Percentiles rank a stretch among this genome's conserved stretches.
Evolutionary conservation across 306 rosid species (phyloP).

Genomic region (Prunus salicina): DNA sequence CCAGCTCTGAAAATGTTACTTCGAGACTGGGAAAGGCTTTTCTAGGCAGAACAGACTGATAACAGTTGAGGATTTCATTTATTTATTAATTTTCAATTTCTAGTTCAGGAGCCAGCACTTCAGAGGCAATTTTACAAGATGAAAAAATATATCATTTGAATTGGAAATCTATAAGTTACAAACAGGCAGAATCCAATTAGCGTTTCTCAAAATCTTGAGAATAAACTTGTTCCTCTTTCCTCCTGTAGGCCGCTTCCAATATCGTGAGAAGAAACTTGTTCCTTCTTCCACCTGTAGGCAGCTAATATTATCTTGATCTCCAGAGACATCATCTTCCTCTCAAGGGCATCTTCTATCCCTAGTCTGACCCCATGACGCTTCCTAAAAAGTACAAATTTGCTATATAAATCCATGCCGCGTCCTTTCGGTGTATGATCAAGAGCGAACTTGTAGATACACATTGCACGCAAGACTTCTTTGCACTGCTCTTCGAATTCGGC

Average conservation of each 20-base stretch:
- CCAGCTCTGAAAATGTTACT: conserved; percentile 49
- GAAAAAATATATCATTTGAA: not conserved
- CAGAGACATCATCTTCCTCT: conserved; percentile 57
- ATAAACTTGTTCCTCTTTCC: too few species aligned
- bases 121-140: not conserved
- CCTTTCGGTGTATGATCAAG: conserved; percentile 77
- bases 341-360: conserved; percentile 78
- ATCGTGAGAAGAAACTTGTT: not conserved
- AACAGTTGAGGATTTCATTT: not conserved
- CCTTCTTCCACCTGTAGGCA: not conserved
- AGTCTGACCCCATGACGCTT: conserved; percentile 68
- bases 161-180: too few species aligned
- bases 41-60: conserved; percentile 39
- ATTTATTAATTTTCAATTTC: not conserved
- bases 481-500: conserved; percentile 80
- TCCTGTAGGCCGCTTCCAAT: too few species aligned
- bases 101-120: too few species aligned
- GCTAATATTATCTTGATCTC: too few species aligned
- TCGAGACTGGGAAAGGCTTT: conserved; percentile 59
- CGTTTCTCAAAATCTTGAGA: too few species aligned
- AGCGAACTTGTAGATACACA: conserved; percentile 58
- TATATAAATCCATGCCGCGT: conserved; percentile 58
- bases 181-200: too few species aligned
- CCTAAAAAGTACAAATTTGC: conserved; percentile 66
- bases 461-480: conserved; percentile 63